Percentiles rank a stretch among this genome's conserved stretches.
phyloP scores from a whole-genome alignment of 169 alveolate genomes.

The Eimeria zaria region DNA sequence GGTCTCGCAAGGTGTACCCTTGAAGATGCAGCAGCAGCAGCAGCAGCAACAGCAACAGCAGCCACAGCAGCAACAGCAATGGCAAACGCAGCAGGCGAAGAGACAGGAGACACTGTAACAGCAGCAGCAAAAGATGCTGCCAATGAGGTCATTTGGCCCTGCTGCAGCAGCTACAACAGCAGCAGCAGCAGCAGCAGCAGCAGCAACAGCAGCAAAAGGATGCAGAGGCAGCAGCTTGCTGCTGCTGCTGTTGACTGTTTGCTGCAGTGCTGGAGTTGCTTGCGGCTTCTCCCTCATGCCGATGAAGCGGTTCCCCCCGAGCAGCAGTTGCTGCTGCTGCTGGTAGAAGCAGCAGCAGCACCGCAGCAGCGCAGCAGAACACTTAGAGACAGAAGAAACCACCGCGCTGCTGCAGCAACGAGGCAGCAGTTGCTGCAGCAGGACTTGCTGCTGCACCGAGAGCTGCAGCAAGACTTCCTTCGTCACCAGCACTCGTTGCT shows the following conservation, averaged over 20 bases:
- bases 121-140: not conserved
- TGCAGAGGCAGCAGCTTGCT: conserved; percentile 1
- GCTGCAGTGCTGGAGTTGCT: conserved; percentile 54
- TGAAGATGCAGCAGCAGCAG: not conserved
- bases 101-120: not conserved
- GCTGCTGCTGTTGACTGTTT: conserved; percentile 37
- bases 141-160: not conserved
- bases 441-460: conserved; percentile 88
- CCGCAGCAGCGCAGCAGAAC: not conserved
- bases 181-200: too few relatives aligned
- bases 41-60: conserved; percentile 27
- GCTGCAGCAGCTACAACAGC: too few relatives aligned
- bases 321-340: conserved; percentile 28
- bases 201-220: conserved; percentile 5
- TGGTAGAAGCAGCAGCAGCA: not conserved
- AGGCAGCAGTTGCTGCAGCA: conserved; percentile 85
- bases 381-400: not conserved
- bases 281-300: not conserved
- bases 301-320: not conserved
- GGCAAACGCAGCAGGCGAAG: not conserved
- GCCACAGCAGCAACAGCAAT: not conserved
- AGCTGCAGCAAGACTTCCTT: conserved; percentile 81
- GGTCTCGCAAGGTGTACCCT: conserved; percentile 8
- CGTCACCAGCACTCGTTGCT: not conserved
- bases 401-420: conserved; percentile 14